Evolutionary conservation across 805 yeast species (phyloP).

Genomic region (Metschnikowia cubensis): DNA sequence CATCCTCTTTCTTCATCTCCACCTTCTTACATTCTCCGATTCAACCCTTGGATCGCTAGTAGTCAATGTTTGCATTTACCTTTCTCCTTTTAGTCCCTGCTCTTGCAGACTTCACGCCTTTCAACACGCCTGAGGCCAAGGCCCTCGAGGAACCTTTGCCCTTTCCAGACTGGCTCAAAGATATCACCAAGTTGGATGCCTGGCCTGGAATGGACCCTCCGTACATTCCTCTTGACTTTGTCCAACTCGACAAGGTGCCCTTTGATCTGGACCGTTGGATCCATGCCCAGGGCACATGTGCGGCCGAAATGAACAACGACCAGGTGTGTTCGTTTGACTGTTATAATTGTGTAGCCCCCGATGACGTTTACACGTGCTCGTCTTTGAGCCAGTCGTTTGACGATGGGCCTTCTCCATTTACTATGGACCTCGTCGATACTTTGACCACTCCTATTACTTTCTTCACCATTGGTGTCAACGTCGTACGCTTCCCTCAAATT

Average conservation of each 20-base stretch:
- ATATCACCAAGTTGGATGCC: constrained; percentile 62
- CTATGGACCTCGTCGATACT: constrained; percentile 54
- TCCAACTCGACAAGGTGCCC: constrained; percentile 55
- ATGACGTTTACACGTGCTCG: constrained; percentile 75
- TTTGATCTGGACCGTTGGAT: constrained; percentile 27
- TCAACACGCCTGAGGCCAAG: constrained; percentile 10
- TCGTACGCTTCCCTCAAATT: constrained; percentile 70
- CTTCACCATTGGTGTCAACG: constrained; percentile 80
- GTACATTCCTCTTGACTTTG: constrained; percentile 73
- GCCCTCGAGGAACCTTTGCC: constrained; percentile 30
- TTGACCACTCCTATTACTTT: constrained; percentile 62
- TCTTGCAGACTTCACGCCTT: constrained; percentile 5
- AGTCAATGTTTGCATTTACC: constrained; percentile 1
- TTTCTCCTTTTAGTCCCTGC: neutral
- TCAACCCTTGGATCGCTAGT: neutral
- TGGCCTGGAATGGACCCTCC: constrained; percentile 94
- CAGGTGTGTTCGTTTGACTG: constrained; percentile 79
- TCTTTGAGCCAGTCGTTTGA: constrained; percentile 84
- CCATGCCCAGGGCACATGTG: constrained; percentile 60
- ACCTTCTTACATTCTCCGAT: neutral
- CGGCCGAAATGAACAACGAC: constrained; percentile 40
- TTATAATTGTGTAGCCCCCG: constrained; percentile 66
- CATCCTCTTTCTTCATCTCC: neutral
- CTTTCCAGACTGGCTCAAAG: constrained; percentile 77
- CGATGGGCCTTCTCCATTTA: constrained; percentile 85